Conservation (phyloP, 306 rosid species). For the Corylus heterophylla region DNA sequence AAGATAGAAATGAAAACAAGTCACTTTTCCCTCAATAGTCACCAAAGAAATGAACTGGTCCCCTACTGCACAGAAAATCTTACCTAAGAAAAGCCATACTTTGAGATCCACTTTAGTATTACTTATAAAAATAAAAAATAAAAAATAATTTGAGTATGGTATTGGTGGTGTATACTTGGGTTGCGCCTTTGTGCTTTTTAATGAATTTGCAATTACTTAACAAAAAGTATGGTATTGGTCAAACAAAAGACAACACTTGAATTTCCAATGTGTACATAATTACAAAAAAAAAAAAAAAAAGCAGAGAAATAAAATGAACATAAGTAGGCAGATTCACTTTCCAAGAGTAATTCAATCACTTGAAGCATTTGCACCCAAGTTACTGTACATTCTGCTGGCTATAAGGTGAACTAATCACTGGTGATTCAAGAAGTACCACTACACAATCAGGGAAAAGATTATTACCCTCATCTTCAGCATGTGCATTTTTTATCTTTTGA, state of each 20-base stretch:
- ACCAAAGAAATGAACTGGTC: neutral
- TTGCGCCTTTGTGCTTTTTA: no score
- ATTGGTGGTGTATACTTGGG: no score
- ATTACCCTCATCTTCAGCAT: conserved; percentile 91
- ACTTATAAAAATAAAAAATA: neutral
- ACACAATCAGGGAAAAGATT: conserved; percentile 11
- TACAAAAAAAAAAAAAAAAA: neutral
- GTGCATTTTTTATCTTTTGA: conserved; percentile 78
- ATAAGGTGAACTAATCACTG: neutral
- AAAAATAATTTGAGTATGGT: no score
- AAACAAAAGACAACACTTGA: neutral
- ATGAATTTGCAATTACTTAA: no score
- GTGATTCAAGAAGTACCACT: neutral
- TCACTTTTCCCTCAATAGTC: no score
- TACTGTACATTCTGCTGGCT: neutral
- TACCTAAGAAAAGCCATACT: neutral
- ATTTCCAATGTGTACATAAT: neutral
- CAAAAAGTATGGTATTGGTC: neutral
- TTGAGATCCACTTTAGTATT: neutral
- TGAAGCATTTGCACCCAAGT: neutral
- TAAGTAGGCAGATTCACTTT: neutral
- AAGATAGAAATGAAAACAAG: no score
- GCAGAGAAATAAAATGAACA: neutral
- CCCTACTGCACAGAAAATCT: neutral
- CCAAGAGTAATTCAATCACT: neutral